Base-by-base conservation (phyloP, 2,329 filamentous ascomycete genomes). In the Aspergillus fumigatus region DNA sequence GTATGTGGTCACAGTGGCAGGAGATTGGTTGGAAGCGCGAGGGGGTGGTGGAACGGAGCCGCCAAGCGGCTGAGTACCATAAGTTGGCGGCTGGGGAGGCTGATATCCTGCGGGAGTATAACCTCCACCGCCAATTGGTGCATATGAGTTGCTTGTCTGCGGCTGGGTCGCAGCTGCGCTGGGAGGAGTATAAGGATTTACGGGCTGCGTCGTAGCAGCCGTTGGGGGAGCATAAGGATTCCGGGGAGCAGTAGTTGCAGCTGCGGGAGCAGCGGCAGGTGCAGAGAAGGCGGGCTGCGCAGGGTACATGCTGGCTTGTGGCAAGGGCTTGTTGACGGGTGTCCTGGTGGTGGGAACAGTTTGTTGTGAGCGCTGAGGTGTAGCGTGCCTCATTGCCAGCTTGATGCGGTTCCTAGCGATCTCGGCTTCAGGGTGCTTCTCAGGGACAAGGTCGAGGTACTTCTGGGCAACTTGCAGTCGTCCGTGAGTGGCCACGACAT, bases 401-500 rank as follows among this genome's bases (percentile, higher is more conserved):
- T 86, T 88, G 65, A 99, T 88, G 53, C 94, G 87, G 73, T 89
- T 89, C 62, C 92, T 85, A 27, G 93, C 90, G 63, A 94, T 84
- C 64, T 97, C 91, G 38, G 93, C 94, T 56, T 90, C 89, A 41
- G 90, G 88, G 71, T 96, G 97, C 62, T 87, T 86, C 43, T 82
- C 78, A 17, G 94, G 94, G 48, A 99, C 82, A 53, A 99, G 84
- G 68, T 92, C 85, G 43, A 99, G 84, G 69, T 99, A 99, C 73
- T 89, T 92, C 75, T 96, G 89, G 4, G 94, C 95, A 65, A 92
- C 85, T 32, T 86, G 82, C 53, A 99, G 79, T 66, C 95, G 90
- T 11, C 95, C 94, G 69, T 97, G 90, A 6, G 90, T 86, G 49
- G 94, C 92, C 56, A 95, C 86, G 63, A 99, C 92, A 70, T 99